Conservation (phyloP, 805 yeast genomes). For the Candida sanyiensis region DNA sequence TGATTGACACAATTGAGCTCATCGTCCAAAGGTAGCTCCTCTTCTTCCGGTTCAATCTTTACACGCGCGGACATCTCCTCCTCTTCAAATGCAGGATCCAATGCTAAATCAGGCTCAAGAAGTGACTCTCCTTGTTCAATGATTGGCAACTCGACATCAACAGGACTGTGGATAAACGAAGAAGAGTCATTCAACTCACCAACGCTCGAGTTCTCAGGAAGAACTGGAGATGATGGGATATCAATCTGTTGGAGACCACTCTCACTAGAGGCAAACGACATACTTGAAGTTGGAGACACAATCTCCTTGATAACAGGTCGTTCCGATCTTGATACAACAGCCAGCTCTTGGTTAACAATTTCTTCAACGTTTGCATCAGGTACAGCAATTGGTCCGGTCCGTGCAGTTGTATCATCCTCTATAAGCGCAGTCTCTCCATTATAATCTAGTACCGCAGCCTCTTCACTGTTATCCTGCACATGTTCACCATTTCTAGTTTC, state of each 20-base stretch:
- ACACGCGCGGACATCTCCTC: no score
- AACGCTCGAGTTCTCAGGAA: neutral
- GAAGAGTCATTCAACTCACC: neutral
- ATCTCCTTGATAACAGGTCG: neutral
- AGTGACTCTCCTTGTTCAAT: neutral
- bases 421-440: no score
- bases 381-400: no score
- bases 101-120: neutral
- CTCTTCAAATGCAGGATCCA: neutral
- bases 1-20: constrained; percentile 2
- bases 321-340: no score
- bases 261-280: neutral
- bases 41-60: no score
- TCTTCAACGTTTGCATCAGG: no score
- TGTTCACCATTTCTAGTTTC: no score
- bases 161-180: no score
- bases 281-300: neutral
- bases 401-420: no score
- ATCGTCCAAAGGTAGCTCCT: no score
- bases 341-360: neutral
- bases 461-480: no score
- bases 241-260: neutral
- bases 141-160: neutral
- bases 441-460: no score
- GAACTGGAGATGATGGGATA: neutral